These are phyloP conservation scores for Penicillium polonicum DNA, from an alignment of 2,329 filamentous ascomycete species.

Conservation along the genomic window DNA sequence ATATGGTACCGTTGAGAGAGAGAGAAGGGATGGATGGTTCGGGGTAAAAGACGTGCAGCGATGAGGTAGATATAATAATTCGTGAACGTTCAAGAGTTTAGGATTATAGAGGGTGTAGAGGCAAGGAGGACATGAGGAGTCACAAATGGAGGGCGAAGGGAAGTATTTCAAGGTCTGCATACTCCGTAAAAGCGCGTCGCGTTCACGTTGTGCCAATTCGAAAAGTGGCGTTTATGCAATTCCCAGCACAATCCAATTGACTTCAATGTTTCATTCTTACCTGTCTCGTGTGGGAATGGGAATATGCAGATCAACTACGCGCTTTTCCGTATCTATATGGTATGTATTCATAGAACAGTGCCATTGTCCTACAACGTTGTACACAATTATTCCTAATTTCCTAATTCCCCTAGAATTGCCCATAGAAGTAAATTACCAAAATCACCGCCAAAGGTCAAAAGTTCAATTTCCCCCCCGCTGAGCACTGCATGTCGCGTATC, in stretches of 20 bases:
- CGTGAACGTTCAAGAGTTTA: conserved; percentile 3
- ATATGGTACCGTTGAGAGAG: conserved; percentile 3
- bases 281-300: background rate
- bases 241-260: conserved; percentile 10
- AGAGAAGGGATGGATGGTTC: conserved; percentile 2
- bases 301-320: conserved; percentile 2
- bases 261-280: background rate
- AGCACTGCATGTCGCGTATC: conserved; percentile 11
- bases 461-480: background rate
- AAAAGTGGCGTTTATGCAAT: conserved; percentile 9
- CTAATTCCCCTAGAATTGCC: background rate
- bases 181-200: conserved; percentile 18
- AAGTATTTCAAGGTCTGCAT: conserved; percentile 22
- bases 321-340: background rate
- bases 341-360: background rate
- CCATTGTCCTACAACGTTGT: background rate
- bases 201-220: conserved; percentile 15
- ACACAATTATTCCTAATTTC: background rate
- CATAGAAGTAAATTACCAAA: background rate
- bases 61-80: conserved; percentile 9
- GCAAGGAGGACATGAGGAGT: conserved; percentile 8
- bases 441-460: background rate
- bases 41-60: background rate
- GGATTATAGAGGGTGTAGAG: background rate
- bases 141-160: conserved; percentile 14